Percentiles rank a stretch among this genome's conserved stretches.
Conservation (phyloP, 352 stramenopile genomes). For the Phytopythium ostracodes region DNA sequence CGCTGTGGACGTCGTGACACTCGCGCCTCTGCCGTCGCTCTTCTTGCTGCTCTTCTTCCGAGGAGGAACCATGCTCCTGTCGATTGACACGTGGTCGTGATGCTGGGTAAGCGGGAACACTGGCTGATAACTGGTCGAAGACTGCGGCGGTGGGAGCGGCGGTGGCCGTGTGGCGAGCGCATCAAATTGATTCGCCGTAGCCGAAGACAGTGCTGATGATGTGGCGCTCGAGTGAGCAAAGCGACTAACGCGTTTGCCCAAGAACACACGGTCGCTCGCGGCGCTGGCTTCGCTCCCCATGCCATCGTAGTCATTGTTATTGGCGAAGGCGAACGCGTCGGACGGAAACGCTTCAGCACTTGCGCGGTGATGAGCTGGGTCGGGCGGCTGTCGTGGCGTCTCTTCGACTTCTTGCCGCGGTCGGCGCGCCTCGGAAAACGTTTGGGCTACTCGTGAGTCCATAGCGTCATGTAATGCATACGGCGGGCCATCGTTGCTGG, state of each 20-base stretch:
- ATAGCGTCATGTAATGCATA: background rate
- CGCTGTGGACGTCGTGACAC: background rate
- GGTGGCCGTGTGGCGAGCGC: background rate
- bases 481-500: background rate
- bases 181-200: background rate
- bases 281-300: background rate
- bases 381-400: background rate
- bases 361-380: background rate
- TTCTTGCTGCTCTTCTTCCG: background rate
- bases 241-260: background rate
- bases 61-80: background rate
- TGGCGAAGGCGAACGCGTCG: background rate
- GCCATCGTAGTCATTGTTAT: background rate
- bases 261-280: background rate
- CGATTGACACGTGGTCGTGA: background rate
- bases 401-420: background rate
- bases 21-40: conserved; percentile 1
- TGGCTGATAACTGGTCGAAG: background rate
- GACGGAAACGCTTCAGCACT: background rate
- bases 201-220: background rate
- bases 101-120: background rate
- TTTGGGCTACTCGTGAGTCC: background rate
- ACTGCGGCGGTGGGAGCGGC: background rate
- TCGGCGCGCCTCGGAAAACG: background rate
- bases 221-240: background rate